Base-by-base conservation (phyloP, 352 stramenopile genomes). In the Pythium diclinum region DNA sequence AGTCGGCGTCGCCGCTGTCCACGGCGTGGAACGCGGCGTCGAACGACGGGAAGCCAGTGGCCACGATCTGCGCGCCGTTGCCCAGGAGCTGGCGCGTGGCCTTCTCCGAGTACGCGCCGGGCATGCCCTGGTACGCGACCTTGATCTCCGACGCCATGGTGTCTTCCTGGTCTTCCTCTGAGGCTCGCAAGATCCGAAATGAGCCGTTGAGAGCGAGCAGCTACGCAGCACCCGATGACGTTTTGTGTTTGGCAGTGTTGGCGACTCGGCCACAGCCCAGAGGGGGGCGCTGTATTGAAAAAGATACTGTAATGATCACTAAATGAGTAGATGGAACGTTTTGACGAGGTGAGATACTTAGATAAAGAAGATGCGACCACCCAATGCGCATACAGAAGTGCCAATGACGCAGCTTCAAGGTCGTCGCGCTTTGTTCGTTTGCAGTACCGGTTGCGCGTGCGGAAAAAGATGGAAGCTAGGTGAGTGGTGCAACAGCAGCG, bases 101-200 rank as follows among this genome's bases (percentile, higher is more conserved):
- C 74, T 99, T 98, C 85, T 99, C 95, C 19, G 94, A 98, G 81
- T 99, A 99, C 1, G 96, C 96, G 28, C 97, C 97, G 28, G 96
- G 88, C 74, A 98, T 94, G 54, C 97, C 97, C 79, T 99, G 96
- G 76, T 98, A 98, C 63, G 92, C 87, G 30, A 98, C 83, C 79
- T 94, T 92, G 57, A 98, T 83, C 61, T 81, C 44, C 44, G 44
- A 32, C 19, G 44, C 78, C 61, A 68, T 68, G 3, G 14, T 40
- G 17, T 16, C 16, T 38, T 5, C 47, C 8, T 34, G 23, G 30
- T 56, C 21, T 28, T 30, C 8, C 8, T 14, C 2, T 25, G 3
- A 2, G 25, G 51, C 30, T 11, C 16, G 51, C 52, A 21, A 61
- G 36, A 61, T 52, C 38, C 38, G 60, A 66, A 66, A 53, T 66